Percentiles rank a stretch among this genome's conserved stretches.
These are phyloP conservation scores for Kodamaea sp. DNA, from an alignment of 1,139 yeast genomes.

Conservation along the genomic window DNA sequence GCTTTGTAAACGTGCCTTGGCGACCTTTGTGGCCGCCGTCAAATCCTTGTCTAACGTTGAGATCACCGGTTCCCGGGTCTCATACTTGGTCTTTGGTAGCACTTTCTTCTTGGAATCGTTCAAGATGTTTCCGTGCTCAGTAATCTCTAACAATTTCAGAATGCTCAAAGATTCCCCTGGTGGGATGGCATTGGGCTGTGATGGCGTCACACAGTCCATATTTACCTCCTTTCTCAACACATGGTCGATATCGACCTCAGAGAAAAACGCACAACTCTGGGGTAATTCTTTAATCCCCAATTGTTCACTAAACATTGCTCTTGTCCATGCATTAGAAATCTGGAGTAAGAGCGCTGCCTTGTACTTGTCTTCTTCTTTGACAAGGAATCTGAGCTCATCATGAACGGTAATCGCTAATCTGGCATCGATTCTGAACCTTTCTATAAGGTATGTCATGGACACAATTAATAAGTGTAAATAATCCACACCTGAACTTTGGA, in stretches of 20 bases:
- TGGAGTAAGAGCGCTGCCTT: slow-evolving; percentile 82
- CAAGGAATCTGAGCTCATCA: slow-evolving; percentile 88
- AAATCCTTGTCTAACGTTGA: slow-evolving; percentile 24
- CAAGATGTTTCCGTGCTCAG: slow-evolving; percentile 24
- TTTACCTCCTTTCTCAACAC: slow-evolving; percentile 88
- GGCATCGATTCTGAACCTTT: slow-evolving; percentile 69
- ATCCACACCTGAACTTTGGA: slow-evolving; percentile 97
- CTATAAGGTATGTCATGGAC: slow-evolving; percentile 82
- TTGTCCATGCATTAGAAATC: slow-evolving; percentile 90
- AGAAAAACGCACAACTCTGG: slow-evolving; percentile 92
- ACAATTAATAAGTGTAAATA: slow-evolving; percentile 82
- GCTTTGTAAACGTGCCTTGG: slow-evolving; percentile 32
- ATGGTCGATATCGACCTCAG: slow-evolving; percentile 88
- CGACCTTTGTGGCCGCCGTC: slow-evolving; percentile 18
- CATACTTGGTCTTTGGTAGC: slow-evolving; percentile 16
- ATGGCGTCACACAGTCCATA: slow-evolving; percentile 87
- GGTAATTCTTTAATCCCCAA: slow-evolving; percentile 89
- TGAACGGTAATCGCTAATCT: slow-evolving; percentile 87
- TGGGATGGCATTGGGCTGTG: slow-evolving; percentile 69
- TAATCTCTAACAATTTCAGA: slow-evolving; percentile 43
- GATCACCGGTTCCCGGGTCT: slow-evolving; percentile 26
- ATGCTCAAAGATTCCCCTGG: slow-evolving; percentile 82
- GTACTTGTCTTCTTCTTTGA: slow-evolving; percentile 69
- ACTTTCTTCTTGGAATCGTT: slow-evolving; percentile 2
- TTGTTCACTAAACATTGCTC: slow-evolving; percentile 94